Conservation (phyloP, 768 basidiomycete species). For the Boletus sp. region DNA sequence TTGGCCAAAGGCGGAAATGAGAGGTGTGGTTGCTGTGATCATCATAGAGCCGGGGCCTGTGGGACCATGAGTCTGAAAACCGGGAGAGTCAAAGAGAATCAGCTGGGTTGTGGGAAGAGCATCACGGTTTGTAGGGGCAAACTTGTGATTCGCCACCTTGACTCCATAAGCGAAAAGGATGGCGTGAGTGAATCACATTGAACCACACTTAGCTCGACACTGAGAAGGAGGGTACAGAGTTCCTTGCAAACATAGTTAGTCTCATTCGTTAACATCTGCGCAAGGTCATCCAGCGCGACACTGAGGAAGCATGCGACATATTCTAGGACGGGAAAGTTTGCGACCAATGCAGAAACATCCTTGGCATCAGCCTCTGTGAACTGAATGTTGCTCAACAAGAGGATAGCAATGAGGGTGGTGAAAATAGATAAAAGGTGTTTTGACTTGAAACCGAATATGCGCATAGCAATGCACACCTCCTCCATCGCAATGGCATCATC, state of each 20-base stretch:
- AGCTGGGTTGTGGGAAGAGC: constrained; percentile 62
- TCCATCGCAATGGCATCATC: constrained; percentile 85
- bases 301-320: constrained; percentile 75
- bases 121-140: constrained; percentile 59
- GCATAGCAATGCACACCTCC: constrained; percentile 78
- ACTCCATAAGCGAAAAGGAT: constrained; percentile 88
- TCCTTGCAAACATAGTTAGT: constrained; percentile 88
- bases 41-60: constrained; percentile 62
- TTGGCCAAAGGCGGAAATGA: constrained; percentile 74
- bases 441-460: constrained; percentile 85
- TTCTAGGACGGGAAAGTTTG: constrained; percentile 53
- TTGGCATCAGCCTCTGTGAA: constrained; percentile 69
- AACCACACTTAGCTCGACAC: constrained; percentile 62
- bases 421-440: constrained; percentile 83
- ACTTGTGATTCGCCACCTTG: constrained; percentile 81
- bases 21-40: constrained; percentile 58
- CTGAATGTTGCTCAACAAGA: constrained; percentile 78
- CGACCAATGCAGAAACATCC: constrained; percentile 62
- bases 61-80: constrained; percentile 74
- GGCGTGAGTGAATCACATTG: constrained; percentile 82
- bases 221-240: constrained; percentile 77
- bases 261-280: constrained; percentile 76
- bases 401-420: constrained; percentile 74
- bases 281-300: constrained; percentile 74
- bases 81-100: constrained; percentile 75